Evolutionary conservation across 2,329 filamentous ascomycete genomes (phyloP), one percentile per base, ranked within the genome.

Genomic region (Alternaria atra): DNA sequence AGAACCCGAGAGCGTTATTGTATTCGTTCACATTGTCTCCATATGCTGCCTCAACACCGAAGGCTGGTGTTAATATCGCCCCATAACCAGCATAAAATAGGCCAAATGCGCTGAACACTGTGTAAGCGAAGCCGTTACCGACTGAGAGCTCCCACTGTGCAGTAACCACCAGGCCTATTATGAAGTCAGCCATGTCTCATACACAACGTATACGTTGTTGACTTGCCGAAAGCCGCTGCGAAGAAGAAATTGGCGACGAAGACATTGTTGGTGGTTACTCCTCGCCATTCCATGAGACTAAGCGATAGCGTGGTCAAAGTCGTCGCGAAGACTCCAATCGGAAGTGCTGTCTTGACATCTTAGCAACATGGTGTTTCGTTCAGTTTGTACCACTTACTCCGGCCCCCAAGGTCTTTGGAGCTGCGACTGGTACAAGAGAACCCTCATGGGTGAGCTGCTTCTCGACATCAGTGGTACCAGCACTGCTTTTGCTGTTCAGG

Each of bases 201-300:
- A 44, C 6, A 32, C 6, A 9, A 8, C 10, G 2, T 25, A 6
- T 15, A 10, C 8, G 3, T 10, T 3, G 6, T 5, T 25, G 6
- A 57, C 47, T 30, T 79, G 0, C 84, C 84, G 52, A 87, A 80
- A 0, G 81, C 84, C 4, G 80, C 79, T 4, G 81, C 75, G 61
- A 85, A 85, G 75, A 85, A 86, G 74, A 86, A 85, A 61, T 86
- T 85, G 4, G 79, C 85, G 35, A 87, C 80, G 64, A 82, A 86
- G 2, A 84, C 83, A 54, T 85, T 86, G 1, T 79, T 80, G 2
- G 78, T 82, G 0, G 80, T 81, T 0, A 87, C 80, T 8, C 83
- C 83, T 37, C 85, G 78, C 77, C 80, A 86, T 68, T 84, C 84
- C 84, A 87, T 86, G 50, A 87, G 70, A n/a, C 81, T 80, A 1